Evolutionary conservation across 306 rosid species (phyloP), one percentile per base, ranked within the genome.

Genomic region (Vigna radiata): DNA sequence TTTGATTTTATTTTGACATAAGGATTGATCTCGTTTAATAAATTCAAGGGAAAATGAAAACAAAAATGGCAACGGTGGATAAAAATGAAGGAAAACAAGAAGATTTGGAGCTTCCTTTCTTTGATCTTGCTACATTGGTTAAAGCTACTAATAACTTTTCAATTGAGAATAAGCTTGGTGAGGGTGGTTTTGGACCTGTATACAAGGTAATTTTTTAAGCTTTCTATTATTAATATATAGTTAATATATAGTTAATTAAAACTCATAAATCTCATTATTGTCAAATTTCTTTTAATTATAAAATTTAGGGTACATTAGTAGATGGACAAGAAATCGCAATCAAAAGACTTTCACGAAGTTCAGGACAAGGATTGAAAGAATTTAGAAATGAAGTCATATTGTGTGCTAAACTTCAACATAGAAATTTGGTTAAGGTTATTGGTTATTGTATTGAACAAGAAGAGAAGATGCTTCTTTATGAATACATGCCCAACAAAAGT

Each of bases 401-500:
- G 13, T 61, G 68, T 33, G 44, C 68, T 1, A 61, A 61, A 31
- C 68, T 61, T 61, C 68, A 61, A 33, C 68, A 61, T 1, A 44
- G 46, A 15, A 61, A 61, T 33, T 46, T 61, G 16, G 46, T 31
- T 1, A 61, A 61, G 68, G 68, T 61, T 33, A 2, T 61, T 7
- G 68, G 68, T 61, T 61, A 33, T 16, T 61, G 46, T 13, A 61
- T 61, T 16, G 14, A 61, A 16, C 44, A 5, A 16, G 21, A 31
- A 9, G 68, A 61, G 7, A 61, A 61, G 27, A 59, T 59, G 44
- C n/a, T 61, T 7, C 21, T 61, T 2, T 61, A 61, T 33, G 68
- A 61, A 33, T 61, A 61, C 68, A 61, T 61, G 68, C 7, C 68
- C 3, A 61, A 61, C 68, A 61, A 31, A 61, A 61, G 68, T 33